Evolutionary conservation across 306 rosid species (phyloP).

Genomic region (Medicago lupulina): DNA sequence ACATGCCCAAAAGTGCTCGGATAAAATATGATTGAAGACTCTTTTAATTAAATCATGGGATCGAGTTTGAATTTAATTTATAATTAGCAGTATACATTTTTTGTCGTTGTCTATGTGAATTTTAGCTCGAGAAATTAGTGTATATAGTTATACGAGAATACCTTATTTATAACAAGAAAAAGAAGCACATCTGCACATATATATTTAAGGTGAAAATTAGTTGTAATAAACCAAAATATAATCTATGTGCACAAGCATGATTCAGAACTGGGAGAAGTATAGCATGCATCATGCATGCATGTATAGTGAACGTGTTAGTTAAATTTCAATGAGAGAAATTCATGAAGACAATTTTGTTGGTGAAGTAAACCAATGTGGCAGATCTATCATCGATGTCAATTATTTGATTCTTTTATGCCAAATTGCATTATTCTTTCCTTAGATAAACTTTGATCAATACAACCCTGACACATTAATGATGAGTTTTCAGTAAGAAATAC

Average conservation of each 20-base stretch:
- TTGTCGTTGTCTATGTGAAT: too few species aligned
- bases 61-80: too few species aligned
- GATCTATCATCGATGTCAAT: conserved; percentile 41
- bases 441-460: conserved; percentile 28
- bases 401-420: conserved; percentile 6
- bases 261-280: not conserved
- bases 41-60: too few species aligned
- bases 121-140: too few species aligned
- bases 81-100: too few species aligned
- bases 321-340: not conserved
- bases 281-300: not conserved
- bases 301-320: not conserved
- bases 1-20: too few species aligned
- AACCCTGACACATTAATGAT: conserved; percentile 21
- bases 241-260: not conserved
- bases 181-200: too few species aligned
- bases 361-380: conserved; percentile 8
- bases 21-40: too few species aligned
- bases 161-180: too few species aligned
- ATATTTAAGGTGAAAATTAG: too few species aligned
- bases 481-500: conserved; percentile 31
- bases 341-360: not conserved
- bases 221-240: too few species aligned
- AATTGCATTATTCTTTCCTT: conserved; percentile 37
- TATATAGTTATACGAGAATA: too few species aligned